A percentile compares a stretch with the other conserved stretches of the same genome.
phyloP scores from a whole-genome alignment of 2,329 filamentous ascomycete species.

The Mycosphaerella arachidis region DNA sequence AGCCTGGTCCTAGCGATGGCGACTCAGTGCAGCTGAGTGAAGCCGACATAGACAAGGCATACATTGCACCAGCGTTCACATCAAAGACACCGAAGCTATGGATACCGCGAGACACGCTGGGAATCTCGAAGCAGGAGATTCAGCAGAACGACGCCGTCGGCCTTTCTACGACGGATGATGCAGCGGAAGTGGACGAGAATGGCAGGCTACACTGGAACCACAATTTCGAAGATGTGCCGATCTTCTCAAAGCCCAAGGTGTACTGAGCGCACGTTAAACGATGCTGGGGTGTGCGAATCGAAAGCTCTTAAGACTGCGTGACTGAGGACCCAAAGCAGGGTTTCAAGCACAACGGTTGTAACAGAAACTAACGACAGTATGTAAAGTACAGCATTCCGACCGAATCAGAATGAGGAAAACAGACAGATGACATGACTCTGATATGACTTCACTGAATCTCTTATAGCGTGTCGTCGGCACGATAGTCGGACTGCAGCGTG shows the following conservation, averaged over 20 bases:
- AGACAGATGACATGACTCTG: background rate
- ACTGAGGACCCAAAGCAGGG: background rate
- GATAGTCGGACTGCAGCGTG: background rate
- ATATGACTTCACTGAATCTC: background rate
- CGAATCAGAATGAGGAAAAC: background rate
- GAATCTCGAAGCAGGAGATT: constrained; percentile 42
- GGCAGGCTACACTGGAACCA: constrained; percentile 43
- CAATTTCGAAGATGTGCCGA: constrained; percentile 40
- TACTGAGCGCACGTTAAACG: constrained; percentile 10
- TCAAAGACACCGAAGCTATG: constrained; percentile 42
- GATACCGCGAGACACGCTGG: constrained; percentile 43
- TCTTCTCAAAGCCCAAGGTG: constrained; percentile 35
- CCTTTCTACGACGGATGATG: constrained; percentile 43
- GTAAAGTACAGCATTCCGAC: background rate
- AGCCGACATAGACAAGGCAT: constrained; percentile 38
- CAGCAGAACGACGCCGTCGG: constrained; percentile 36
- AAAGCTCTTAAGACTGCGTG: background rate
- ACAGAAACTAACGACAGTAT: background rate
- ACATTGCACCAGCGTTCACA: constrained; percentile 42
- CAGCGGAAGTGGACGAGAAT: constrained; percentile 43
- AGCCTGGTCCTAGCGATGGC: constrained; percentile 15
- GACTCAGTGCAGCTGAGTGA: constrained; percentile 23
- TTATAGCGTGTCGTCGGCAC: background rate
- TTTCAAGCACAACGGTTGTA: background rate
- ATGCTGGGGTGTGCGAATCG: background rate